These are phyloP conservation scores for Aureobasidium sp. DNA, from an alignment of 2,329 filamentous ascomycete genomes.

Conservation along the genomic window DNA sequence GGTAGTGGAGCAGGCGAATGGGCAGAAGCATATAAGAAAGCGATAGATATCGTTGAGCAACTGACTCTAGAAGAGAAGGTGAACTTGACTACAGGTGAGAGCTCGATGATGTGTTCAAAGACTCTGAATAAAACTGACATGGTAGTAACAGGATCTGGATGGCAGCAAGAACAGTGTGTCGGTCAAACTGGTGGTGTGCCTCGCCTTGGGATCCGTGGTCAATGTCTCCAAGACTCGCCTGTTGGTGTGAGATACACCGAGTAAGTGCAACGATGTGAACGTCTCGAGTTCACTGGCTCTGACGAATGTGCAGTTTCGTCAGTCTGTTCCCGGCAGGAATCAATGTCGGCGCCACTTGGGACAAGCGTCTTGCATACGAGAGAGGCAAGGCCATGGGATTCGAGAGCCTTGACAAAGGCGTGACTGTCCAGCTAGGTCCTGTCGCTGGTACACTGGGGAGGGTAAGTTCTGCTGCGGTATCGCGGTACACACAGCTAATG, in stretches of 20 bases:
- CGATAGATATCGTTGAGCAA: slow-evolving; percentile 23
- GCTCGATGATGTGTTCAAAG: not conserved
- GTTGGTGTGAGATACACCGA: slow-evolving; percentile 32
- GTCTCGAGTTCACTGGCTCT: not conserved
- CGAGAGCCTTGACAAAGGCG: slow-evolving; percentile 26
- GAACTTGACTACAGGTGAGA: slow-evolving; percentile 25
- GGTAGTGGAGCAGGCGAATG: slow-evolving; percentile 14
- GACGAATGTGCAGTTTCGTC: slow-evolving; percentile 51
- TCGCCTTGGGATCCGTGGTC: slow-evolving; percentile 27
- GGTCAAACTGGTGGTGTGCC: slow-evolving; percentile 29
- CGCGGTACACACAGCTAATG: not conserved
- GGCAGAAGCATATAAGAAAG: slow-evolving; percentile 24
- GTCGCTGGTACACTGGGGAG: slow-evolving; percentile 37
- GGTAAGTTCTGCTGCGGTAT: slow-evolving; percentile 32
- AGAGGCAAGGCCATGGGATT: slow-evolving; percentile 26
- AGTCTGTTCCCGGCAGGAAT: slow-evolving; percentile 28
- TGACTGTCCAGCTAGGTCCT: slow-evolving; percentile 35
- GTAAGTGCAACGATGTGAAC: not conserved
- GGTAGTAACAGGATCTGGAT: slow-evolving; percentile 15
- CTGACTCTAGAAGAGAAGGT: slow-evolving; percentile 29
- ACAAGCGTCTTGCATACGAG: slow-evolving; percentile 36
- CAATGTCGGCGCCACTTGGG: slow-evolving; percentile 29
- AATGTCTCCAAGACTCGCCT: slow-evolving; percentile 31
- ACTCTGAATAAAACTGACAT: not conserved
- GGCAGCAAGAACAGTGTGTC: slow-evolving; percentile 22